Evolutionary conservation across 2,329 filamentous ascomycete species (phyloP).

Genomic region (Colletotrichum echinochloae): DNA sequence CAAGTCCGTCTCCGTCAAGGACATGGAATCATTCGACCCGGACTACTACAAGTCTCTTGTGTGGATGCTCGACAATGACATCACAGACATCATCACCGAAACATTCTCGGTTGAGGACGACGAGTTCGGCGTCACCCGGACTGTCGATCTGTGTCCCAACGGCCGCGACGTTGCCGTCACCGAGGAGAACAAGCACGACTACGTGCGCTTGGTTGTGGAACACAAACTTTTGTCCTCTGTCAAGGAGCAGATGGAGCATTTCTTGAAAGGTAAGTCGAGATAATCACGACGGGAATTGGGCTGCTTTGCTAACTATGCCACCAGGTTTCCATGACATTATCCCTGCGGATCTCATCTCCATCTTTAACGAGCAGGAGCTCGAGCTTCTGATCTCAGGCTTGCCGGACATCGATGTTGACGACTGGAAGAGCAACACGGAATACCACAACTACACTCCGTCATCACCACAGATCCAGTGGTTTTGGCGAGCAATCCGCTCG

Average conservation of each 20-base stretch:
- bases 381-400: slow-evolving; percentile 96
- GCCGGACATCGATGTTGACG: slow-evolving; percentile 96
- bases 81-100: slow-evolving; percentile 96
- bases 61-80: slow-evolving; percentile 99
- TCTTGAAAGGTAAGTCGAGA: slow-evolving; percentile 77
- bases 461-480: slow-evolving; percentile 98
- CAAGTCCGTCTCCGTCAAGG: slow-evolving; percentile 95
- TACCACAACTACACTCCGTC: slow-evolving; percentile 97
- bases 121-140: slow-evolving; percentile 89
- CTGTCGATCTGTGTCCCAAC: slow-evolving; percentile 87
- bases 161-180: slow-evolving; percentile 94
- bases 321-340: slow-evolving; percentile 97
- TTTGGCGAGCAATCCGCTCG: slow-evolving; percentile 96
- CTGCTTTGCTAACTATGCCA: slow-evolving; percentile 47
- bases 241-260: slow-evolving; percentile 92
- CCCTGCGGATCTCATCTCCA: slow-evolving; percentile 90
- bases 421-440: slow-evolving; percentile 99
- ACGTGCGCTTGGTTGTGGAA: slow-evolving; percentile 93
- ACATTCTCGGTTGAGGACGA: slow-evolving; percentile 96
- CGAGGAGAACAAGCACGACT: slow-evolving; percentile 98
- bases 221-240: slow-evolving; percentile 93
- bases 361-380: slow-evolving; percentile 98
- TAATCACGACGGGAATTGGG: not conserved
- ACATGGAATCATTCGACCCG: slow-evolving; percentile 98
- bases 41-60: slow-evolving; percentile 99